These are phyloP conservation scores for Atalantia buxifolia DNA, from an alignment of 345 rosid species.

Conservation along the genomic window DNA sequence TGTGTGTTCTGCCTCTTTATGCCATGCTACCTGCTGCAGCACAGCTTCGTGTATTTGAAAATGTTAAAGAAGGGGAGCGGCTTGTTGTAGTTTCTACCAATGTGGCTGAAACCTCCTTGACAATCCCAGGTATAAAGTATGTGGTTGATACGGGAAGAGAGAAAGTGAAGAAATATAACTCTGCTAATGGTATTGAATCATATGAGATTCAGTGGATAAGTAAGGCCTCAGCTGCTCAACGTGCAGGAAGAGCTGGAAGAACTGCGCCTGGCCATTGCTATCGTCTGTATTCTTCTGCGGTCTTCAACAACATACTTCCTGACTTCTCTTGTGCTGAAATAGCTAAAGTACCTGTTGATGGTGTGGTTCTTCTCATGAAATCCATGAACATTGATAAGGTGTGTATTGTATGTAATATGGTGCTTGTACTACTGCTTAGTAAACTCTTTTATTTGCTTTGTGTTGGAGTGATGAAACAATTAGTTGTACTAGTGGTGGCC, in stretches of 20 bases:
- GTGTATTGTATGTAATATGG: constrained; percentile 10
- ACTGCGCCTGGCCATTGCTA: constrained; percentile 96
- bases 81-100: constrained; percentile 93
- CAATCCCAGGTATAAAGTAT: constrained; percentile 91
- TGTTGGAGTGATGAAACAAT: neutral
- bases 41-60: constrained; percentile 78
- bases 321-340: constrained; percentile 84
- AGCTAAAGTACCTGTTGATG: constrained; percentile 75
- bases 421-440: neutral
- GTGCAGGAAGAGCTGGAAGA: constrained; percentile 98
- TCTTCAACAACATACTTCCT: constrained; percentile 60
- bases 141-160: constrained; percentile 95
- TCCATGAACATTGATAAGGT: constrained; percentile 84
- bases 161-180: constrained; percentile 74
- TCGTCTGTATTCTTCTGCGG: constrained; percentile 84
- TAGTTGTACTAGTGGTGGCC: neutral
- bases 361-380: constrained; percentile 83
- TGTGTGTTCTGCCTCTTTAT: constrained; percentile 80
- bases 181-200: constrained; percentile 68
- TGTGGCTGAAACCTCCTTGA: constrained; percentile 94
- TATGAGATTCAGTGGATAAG: constrained; percentile 86
- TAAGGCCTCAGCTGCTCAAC: constrained; percentile 90
- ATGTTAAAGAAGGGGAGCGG: constrained; percentile 73
- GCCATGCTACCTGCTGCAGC: constrained; percentile 89
- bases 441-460: neutral